phyloP scores from a whole-genome alignment of 352 stramenopile genomes.

The Blastocystis sp. region DNA sequence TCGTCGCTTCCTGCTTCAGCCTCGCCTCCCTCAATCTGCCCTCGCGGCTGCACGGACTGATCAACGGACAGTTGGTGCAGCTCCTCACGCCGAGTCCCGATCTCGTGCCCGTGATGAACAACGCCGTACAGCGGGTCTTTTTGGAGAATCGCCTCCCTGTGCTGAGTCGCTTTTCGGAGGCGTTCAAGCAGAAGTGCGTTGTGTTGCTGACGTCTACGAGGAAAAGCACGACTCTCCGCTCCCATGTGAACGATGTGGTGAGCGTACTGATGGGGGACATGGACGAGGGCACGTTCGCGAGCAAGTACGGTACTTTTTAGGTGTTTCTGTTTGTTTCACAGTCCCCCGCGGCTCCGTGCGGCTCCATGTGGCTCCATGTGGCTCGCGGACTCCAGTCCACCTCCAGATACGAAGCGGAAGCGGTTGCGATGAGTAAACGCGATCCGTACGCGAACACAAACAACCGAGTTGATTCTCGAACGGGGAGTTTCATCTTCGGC shows the following conservation, averaged over 20 bases:
- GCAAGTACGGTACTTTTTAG: constrained; percentile 68
- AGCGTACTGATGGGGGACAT: constrained; percentile 16
- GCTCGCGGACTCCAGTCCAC: too few species aligned
- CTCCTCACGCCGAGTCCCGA: background rate
- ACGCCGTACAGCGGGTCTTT: constrained; percentile 31
- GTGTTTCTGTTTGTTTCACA: constrained; percentile 36
- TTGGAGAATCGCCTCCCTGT: background rate
- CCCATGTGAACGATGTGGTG: constrained; percentile 29
- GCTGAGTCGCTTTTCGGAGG: background rate
- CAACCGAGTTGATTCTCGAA: constrained; percentile 23
- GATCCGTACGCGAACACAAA: background rate
- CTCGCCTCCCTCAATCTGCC: constrained; percentile 22
- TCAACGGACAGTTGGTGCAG: constrained; percentile 15
- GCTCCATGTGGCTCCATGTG: too few species aligned
- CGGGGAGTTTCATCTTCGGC: constrained; percentile 31
- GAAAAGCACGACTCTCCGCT: constrained; percentile 15
- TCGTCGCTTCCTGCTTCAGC: constrained; percentile 1
- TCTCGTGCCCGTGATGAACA: background rate
- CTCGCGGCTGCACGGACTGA: background rate
- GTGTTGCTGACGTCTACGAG: background rate
- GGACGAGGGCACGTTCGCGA: constrained; percentile 16
- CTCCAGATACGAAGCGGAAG: too few species aligned
- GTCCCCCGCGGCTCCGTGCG: too few species aligned
- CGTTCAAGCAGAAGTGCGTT: constrained; percentile 48
- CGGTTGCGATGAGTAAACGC: background rate